A percentile compares a stretch with the other conserved stretches of the same genome.
Conservation (phyloP, 495 filamentous ascomycete genomes). For the Trichoderma virens region DNA sequence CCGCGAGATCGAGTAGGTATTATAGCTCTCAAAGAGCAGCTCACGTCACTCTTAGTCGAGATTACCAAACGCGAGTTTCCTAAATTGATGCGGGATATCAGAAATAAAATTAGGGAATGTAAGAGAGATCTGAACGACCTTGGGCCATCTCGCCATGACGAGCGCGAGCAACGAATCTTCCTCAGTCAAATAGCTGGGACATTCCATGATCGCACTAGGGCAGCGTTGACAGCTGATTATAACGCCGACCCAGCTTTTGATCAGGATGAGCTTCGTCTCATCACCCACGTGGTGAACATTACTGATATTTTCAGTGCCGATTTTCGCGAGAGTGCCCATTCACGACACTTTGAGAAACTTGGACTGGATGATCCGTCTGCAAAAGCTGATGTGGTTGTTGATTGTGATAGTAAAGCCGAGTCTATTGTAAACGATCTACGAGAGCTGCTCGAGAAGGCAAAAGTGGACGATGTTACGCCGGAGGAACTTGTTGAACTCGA, state of each 20-base stretch:
- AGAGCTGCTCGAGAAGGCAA: neutral
- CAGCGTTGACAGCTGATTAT: slow-evolving; percentile 37
- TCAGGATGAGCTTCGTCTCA: slow-evolving; percentile 26
- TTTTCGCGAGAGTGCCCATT: neutral
- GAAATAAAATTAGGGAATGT: slow-evolving; percentile 25
- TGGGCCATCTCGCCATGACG: slow-evolving; percentile 34
- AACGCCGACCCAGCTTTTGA: slow-evolving; percentile 31
- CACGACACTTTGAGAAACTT: neutral
- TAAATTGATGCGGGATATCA: slow-evolving; percentile 34
- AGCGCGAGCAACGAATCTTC: slow-evolving; percentile 35
- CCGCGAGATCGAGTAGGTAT: slow-evolving; percentile 42
- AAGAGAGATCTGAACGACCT: slow-evolving; percentile 29
- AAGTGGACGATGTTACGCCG: neutral
- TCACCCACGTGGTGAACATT: slow-evolving; percentile 33
- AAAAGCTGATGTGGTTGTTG: neutral
- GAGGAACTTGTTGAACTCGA: neutral
- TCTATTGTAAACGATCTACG: neutral
- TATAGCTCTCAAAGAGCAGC: slow-evolving; percentile 32
- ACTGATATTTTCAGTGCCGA: slow-evolving; percentile 19
- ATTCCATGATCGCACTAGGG: slow-evolving; percentile 34
- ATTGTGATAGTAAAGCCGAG: neutral
- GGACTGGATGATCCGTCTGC: neutral
- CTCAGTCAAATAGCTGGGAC: slow-evolving; percentile 30
- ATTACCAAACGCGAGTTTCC: slow-evolving; percentile 43
- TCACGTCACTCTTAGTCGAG: slow-evolving; percentile 33